These are phyloP conservation scores for Trichoderma endophyticum DNA, from an alignment of 2,329 filamentous ascomycete genomes.

Conservation along the genomic window DNA sequence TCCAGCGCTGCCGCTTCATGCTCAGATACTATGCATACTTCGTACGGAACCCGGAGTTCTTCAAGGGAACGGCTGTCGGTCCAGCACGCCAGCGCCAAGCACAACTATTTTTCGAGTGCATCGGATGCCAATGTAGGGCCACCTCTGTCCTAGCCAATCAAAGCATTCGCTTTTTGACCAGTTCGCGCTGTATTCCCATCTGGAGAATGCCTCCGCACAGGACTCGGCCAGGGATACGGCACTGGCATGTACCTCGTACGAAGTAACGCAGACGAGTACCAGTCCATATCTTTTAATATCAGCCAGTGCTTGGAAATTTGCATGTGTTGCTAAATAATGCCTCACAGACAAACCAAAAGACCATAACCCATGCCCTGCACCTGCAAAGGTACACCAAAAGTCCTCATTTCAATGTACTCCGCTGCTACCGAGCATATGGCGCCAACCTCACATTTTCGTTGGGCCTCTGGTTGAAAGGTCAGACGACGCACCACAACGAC, in stretches of 20 bases:
- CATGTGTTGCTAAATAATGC: slow-evolving; percentile 10
- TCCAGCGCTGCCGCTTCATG: neutral
- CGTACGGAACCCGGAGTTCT: neutral
- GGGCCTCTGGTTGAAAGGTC: neutral
- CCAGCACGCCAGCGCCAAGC: neutral
- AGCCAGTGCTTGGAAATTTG: slow-evolving; percentile 8
- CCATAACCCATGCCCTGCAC: neutral
- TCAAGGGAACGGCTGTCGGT: neutral
- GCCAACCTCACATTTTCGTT: neutral
- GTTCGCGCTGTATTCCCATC: neutral
- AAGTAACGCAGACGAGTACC: neutral
- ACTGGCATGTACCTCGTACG: neutral
- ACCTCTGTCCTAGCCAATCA: neutral
- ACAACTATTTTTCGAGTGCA: neutral
- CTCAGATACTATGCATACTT: neutral
- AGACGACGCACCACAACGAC: neutral
- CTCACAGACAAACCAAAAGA: neutral
- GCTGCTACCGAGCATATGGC: neutral
- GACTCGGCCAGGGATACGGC: neutral
- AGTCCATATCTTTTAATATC: slow-evolving; percentile 11
- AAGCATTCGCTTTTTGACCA: neutral
- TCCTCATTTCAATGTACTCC: neutral
- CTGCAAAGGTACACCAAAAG: neutral
- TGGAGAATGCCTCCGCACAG: neutral
- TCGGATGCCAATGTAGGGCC: neutral